Base-by-base conservation (phyloP, 345 rosid species). In the Orychophragmus violaceus region DNA sequence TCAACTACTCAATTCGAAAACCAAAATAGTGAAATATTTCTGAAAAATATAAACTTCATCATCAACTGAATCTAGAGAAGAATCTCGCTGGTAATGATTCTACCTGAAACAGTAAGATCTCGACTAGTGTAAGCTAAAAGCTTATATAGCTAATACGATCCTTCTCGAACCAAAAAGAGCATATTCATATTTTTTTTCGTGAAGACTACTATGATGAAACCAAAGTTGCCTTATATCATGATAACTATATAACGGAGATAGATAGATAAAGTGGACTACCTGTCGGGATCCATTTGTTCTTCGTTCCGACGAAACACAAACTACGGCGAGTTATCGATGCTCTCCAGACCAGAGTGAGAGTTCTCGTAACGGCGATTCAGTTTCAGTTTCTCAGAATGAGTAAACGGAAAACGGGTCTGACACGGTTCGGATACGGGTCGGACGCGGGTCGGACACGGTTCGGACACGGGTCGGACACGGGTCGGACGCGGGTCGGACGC, bases 201-300 rank as follows among this genome's bases (percentile, higher is more conserved):
- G 6, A 44, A 14, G 66, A 46, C 21, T 17, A 46, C 21, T 17
- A 29, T 29, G 19, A 49, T 11, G 35, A 49, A 49, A 49, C 30
- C 17, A 50, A 46, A 19, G 6, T 8, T 27, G 6, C 6, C 28
- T 18, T 10, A 4, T 4, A 5, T 28, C 9, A 13, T 28, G n/a
- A 32, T 13, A 14, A 35, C 24, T 23, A 9, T 6, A 30, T 33
- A 17, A 6, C 3, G 14, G 24, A 45, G 25, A 45, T 24, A n/a
- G 14, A 36, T 49, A 10, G 23, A 37, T 19, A 17, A 25, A 64
- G 33, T 35, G 21, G 24, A 39, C 10, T 73, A 73, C 77, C 72
- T 66, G 67, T 51, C 72, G 67, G 72, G 77, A 66, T 73, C 77
- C 77, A 73, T 73, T 50, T 55, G 49, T 33, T 62, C 63, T 19